Evolutionary conservation across 1,139 yeast species (phyloP).

Genomic region (Candida albicans): DNA sequence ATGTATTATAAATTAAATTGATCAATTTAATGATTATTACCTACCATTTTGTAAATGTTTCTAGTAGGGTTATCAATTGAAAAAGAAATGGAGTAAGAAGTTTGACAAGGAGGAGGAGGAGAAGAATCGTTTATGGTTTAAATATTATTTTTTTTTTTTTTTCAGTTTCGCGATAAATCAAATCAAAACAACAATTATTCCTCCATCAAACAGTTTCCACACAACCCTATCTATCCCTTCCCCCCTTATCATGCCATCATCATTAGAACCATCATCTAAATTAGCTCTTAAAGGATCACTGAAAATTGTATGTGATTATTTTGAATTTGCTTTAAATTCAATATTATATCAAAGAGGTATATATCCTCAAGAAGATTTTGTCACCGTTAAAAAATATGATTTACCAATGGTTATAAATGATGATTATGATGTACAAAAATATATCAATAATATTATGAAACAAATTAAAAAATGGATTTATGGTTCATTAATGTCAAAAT

Average conservation of each 20-base stretch:
- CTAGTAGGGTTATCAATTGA: too few species aligned
- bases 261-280: conserved; percentile 22
- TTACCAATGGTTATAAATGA: conserved; percentile 69
- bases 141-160: background rate
- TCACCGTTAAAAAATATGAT: conserved; percentile 77
- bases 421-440: conserved; percentile 75
- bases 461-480: conserved; percentile 84
- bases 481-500: conserved; percentile 64
- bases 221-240: background rate
- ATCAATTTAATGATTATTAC: too few species aligned
- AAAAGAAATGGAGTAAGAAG: too few species aligned
- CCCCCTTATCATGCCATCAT: background rate
- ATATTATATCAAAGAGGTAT: conserved; percentile 88
- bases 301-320: conserved; percentile 77
- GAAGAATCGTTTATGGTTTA: too few species aligned
- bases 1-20: too few species aligned
- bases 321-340: conserved; percentile 75
- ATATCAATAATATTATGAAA: conserved; percentile 65
- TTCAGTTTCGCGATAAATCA: background rate
- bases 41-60: too few species aligned
- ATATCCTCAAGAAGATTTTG: conserved; percentile 87
- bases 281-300: conserved; percentile 77
- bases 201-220: too few species aligned
- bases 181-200: conserved; percentile 1
- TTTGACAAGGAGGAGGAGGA: too few species aligned